phyloP scores from a whole-genome alignment of 1,284 basidiomycete species.

The Cryptococcus deneoformans region DNA sequence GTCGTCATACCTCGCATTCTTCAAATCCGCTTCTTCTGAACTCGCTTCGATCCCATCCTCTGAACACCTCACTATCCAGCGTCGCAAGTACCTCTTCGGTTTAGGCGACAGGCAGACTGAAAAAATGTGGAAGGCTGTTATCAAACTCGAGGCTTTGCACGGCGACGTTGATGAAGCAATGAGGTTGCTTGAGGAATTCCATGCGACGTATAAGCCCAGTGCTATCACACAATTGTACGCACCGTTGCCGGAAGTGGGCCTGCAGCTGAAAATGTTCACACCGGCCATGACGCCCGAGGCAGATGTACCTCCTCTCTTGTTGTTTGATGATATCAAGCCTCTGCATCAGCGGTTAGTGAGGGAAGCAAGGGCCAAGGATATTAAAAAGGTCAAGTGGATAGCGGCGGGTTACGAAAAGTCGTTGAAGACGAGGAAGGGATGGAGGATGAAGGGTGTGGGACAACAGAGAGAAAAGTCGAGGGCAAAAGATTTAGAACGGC shows the following conservation, averaged over 20 bases:
- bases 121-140: slow-evolving; percentile 33
- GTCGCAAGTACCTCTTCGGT: slow-evolving; percentile 27
- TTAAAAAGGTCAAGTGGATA: slow-evolving; percentile 36
- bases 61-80: not conserved
- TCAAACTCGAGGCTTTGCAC: slow-evolving; percentile 34
- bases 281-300: slow-evolving; percentile 33
- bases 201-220: slow-evolving; percentile 31
- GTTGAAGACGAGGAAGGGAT: slow-evolving; percentile 30
- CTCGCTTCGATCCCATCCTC: not conserved
- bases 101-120: slow-evolving; percentile 42
- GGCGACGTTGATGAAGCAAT: slow-evolving; percentile 16
- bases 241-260: slow-evolving; percentile 22
- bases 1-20: slow-evolving; percentile 22
- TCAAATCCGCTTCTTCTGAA: not conserved
- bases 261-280: slow-evolving; percentile 34
- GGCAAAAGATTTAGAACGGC: too few relatives aligned
- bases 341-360: slow-evolving; percentile 42
- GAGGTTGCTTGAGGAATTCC: slow-evolving; percentile 31
- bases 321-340: slow-evolving; percentile 42
- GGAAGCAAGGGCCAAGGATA: slow-evolving; percentile 24
- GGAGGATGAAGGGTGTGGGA: slow-evolving; percentile 29
- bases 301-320: slow-evolving; percentile 44
- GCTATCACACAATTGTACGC: slow-evolving; percentile 24
- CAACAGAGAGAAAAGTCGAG: slow-evolving; percentile 1
- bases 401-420: slow-evolving; percentile 28